Percentiles rank a stretch among this genome's conserved stretches.
Conservation (phyloP, 75 land plant genomes). For the Picea glauca region DNA sequence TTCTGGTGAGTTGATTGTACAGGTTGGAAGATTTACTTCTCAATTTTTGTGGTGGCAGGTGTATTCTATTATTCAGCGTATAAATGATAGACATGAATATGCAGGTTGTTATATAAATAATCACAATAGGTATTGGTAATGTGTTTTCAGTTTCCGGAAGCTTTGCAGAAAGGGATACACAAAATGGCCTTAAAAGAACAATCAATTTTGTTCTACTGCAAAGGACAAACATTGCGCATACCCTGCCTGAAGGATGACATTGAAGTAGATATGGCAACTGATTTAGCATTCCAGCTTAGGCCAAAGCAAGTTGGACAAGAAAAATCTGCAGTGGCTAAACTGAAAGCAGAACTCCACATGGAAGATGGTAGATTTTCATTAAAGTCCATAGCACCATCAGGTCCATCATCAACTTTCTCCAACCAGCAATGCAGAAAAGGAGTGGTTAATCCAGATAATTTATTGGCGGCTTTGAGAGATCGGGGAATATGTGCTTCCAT, state of each 20-base stretch:
- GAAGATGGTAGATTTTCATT: conserved; percentile 27
- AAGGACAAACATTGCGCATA: conserved; percentile 30
- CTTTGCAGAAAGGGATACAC: conserved; percentile 2
- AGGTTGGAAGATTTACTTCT: not conserved
- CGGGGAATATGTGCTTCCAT: conserved; percentile 26
- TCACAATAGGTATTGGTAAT: not conserved
- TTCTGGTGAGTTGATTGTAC: conserved; percentile 32
- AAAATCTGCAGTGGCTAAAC: conserved; percentile 26
- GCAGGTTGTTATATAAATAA: not conserved
- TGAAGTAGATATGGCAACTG: conserved; percentile 32
- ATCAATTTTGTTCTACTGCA: conserved; percentile 28
- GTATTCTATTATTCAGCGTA: not conserved
- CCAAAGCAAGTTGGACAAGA: conserved; percentile 19
- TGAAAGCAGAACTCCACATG: conserved; percentile 35
- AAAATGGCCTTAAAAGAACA: not conserved
- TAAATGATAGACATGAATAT: not conserved
- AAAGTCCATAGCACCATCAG: not conserved
- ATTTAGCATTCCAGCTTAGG: conserved; percentile 27
- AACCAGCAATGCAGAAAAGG: conserved; percentile 23
- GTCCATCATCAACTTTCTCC: not conserved
- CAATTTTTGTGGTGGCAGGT: not conserved
- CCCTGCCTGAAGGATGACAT: conserved; percentile 29
- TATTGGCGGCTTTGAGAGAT: conserved; percentile 28
- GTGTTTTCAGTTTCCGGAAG: conserved; percentile 39
- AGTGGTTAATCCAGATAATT: conserved; percentile 15